Percentiles rank a stretch among this genome's conserved stretches.
Conservation (phyloP, 108 stramenopile species). For the Skeletonema grethae region DNA sequence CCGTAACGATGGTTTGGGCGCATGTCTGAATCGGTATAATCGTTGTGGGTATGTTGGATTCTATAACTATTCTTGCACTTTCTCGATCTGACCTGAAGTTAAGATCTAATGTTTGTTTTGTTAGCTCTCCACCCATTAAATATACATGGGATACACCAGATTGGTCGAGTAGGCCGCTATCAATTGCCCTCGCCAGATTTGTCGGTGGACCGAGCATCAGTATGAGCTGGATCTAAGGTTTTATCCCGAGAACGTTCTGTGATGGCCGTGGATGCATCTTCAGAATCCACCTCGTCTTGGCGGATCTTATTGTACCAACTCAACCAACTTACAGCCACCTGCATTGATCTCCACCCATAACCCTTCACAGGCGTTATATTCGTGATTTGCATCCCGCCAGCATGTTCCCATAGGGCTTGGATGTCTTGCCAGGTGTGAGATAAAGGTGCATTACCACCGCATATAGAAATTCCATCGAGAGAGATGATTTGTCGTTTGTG, state of each 20-base stretch:
- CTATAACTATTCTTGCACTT: slow-evolving; percentile 12
- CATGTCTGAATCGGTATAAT: slow-evolving; percentile 28
- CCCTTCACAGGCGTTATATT: slow-evolving; percentile 2
- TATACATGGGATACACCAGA: slow-evolving; percentile 1
- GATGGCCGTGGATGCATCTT: slow-evolving; percentile 4
- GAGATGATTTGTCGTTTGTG: not conserved
- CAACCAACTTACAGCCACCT: slow-evolving; percentile 1
- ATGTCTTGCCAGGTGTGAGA: slow-evolving; percentile 11
- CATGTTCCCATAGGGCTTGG: not conserved
- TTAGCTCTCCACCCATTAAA: slow-evolving; percentile 34
- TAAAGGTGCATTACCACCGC: slow-evolving; percentile 7
- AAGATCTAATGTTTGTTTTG: slow-evolving; percentile 14
- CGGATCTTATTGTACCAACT: not conserved
- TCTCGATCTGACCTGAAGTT: slow-evolving; percentile 31
- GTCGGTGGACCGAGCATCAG: slow-evolving; percentile 31
- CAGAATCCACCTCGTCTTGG: slow-evolving; percentile 7
- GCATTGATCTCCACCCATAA: slow-evolving; percentile 15
- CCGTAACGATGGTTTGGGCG: slow-evolving; percentile 8
- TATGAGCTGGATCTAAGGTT: slow-evolving; percentile 5
- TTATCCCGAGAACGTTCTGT: not conserved
- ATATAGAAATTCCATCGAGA: no score
- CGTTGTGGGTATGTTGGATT: slow-evolving; percentile 8
- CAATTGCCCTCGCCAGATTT: slow-evolving; percentile 23
- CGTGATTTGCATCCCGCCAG: not conserved
- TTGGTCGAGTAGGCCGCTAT: not conserved